These are phyloP conservation scores for Vitis hybrid DNA, from an alignment of 177 flowering plant species.

Conservation along the genomic window DNA sequence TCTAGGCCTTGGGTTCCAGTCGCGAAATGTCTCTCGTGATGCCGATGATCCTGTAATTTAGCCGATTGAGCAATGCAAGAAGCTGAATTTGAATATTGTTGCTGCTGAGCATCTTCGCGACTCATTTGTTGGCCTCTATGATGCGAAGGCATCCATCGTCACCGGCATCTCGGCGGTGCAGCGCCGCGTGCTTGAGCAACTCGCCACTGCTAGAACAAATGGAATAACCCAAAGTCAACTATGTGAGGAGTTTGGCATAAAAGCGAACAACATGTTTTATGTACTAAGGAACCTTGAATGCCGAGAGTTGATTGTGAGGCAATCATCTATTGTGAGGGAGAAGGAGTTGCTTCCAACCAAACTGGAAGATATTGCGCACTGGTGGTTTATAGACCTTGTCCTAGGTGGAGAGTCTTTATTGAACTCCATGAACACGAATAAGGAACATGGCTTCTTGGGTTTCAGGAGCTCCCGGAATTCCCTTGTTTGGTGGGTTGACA, in stretches of 20 bases:
- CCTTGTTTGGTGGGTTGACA: slow-evolving; percentile 65
- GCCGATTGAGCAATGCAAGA: slow-evolving; percentile 52
- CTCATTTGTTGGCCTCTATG: slow-evolving; percentile 70
- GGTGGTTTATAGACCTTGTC: slow-evolving; percentile 67
- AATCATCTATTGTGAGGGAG: slow-evolving; percentile 63
- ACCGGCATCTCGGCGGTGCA: slow-evolving; percentile 40
- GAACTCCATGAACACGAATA: slow-evolving; percentile 76
- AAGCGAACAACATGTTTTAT: slow-evolving; percentile 70
- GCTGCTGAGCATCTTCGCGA: slow-evolving; percentile 66
- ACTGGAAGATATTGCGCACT: slow-evolving; percentile 56
- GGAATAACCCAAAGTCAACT: slow-evolving; percentile 88
- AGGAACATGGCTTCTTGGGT: slow-evolving; percentile 84
- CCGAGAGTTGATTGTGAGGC: slow-evolving; percentile 72
- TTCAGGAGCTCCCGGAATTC: slow-evolving; percentile 65
- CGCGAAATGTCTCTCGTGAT: slow-evolving; percentile 1
- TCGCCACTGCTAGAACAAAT: slow-evolving; percentile 62
- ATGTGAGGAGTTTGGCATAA: slow-evolving; percentile 63
- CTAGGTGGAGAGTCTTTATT: slow-evolving; percentile 23
- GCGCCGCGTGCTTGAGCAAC: slow-evolving; percentile 57
- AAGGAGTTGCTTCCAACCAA: slow-evolving; percentile 48
- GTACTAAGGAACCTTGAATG: slow-evolving; percentile 69
- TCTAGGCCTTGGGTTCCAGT: slow-evolving; percentile 51
- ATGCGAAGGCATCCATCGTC: slow-evolving; percentile 37
- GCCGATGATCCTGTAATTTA: slow-evolving; percentile 31
- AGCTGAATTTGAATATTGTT: slow-evolving; percentile 42